Base-by-base conservation (phyloP, 805 yeast species). In the Sugiyamaella marilandica region DNA sequence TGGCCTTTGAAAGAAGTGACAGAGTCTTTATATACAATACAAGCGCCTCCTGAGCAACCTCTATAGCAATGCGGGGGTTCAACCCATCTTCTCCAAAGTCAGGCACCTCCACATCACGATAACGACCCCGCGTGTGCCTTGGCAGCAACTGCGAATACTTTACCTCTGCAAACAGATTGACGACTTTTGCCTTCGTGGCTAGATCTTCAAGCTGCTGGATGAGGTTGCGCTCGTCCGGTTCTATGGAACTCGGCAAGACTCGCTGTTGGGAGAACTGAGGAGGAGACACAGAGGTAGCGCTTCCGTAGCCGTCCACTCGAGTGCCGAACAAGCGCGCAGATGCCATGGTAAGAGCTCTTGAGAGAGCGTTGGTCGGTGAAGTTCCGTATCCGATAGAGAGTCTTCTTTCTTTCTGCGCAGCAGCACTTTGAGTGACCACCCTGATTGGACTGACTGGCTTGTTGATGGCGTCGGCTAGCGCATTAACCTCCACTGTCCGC, bases 401-500 rank as follows among this genome's bases (percentile, higher is more conserved):
- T 11, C 70, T 61, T 21, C 73, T 58, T 16, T 56, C 59, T 2
- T 41, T 36, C 29, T 24, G 29, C 26, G 43, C 35, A 29, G 47
- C 33, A 13, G 46, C 13, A 36, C 31, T 35, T n/a, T 16, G 49
- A 21, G 24, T 21, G 16, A 32, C 31, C 13, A 14, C 47, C n/a
- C 41, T 13, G 26, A 24, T 29, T 39, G 47, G 37, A 10, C 45
- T 16, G 7, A 16, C 36, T 3, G 29, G 29, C 13, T 31, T 16
- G 31, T n/a, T 45, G 49, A 92, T 72, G 66, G 91, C 97, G 68
- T 92, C 98, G 2, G 99, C 99, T 53, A 94, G 75, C 1, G 96
- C 92, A 71, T 92, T 92, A 8, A 92, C 95, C 65, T 94, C 98
- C 2, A 92, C 97, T 0, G 94, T 88, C 47, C 95, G 79, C 67